Evolutionary conservation across 768 basidiomycete genomes (phyloP), one percentile per base, ranked within the genome.

Genomic region (Dentipellis fragilis): DNA sequence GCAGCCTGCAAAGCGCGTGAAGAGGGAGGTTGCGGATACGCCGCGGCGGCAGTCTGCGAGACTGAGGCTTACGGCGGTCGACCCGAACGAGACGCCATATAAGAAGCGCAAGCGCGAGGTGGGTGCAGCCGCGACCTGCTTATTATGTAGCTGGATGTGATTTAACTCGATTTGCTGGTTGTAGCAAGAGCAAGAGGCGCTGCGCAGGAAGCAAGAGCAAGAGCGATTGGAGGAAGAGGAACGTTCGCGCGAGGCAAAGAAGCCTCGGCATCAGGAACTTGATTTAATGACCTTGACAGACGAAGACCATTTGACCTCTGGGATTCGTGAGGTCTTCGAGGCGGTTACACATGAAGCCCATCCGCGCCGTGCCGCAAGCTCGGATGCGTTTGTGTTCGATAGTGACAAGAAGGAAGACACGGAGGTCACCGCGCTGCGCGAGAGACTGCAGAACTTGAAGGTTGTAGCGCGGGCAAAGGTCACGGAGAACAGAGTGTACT

Each of bases 401-500:
- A 57, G 56, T 38, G 74, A 80, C 57, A 67, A 72, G 59, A 71
- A 70, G 54, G 80, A 83, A 35, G 66, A 72, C 17, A 68, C 64
- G 17, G 80, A 75, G n/a, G 73, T 83, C 1, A 65, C 72, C 14
- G 77, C 78, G 50, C 65, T 93, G 57, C 76, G 75, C 57, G 68
- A 80, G 60, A 78, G 71, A 58, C 70, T 90, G 10, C 65, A 75
- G 55, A 68, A 71, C 35, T 63, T 92, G 65, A 80, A 78, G 56
- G 73, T 91, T n/a, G 75, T 87, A 1, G 80, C 87, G 35, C 76
- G 87, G 54, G 89, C 89, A 12, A 92, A 91, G 67, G 89, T 92
- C 8, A 89, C 85, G 1, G 73, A 80, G 58, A 77, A 85, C 57
- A 72, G 90, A 19, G 65, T 93, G 1, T 93, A 93, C 62, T 83